phyloP scores from a whole-genome alignment of 345 rosid genomes.

The Eutrema yunnanense region DNA sequence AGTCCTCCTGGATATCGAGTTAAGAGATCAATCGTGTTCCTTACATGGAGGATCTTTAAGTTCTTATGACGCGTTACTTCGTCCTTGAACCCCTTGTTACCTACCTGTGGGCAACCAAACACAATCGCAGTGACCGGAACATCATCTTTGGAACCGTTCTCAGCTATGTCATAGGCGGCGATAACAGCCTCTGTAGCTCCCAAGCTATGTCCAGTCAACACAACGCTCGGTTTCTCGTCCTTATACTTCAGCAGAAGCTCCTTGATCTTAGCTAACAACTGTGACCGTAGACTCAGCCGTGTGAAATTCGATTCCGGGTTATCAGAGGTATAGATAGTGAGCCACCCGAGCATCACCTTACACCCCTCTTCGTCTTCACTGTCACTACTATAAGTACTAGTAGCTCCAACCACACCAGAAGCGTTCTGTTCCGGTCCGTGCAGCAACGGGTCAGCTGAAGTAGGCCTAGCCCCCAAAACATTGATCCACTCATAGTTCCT shows the following conservation, averaged over 20 bases:
- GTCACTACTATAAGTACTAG: constrained; percentile 24
- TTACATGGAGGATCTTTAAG: constrained; percentile 54
- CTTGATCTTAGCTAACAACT: constrained; percentile 46
- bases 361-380: constrained; percentile 49
- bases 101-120: constrained; percentile 76
- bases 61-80: constrained; percentile 39
- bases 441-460: constrained; percentile 48
- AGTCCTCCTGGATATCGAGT: constrained; percentile 64
- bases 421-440: background rate
- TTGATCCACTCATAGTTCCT: constrained; percentile 82
- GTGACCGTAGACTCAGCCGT: constrained; percentile 48
- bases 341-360: constrained; percentile 83
- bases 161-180: constrained; percentile 61
- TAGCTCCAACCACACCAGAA: background rate
- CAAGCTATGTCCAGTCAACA: constrained; percentile 72
- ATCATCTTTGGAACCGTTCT: constrained; percentile 50
- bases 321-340: constrained; percentile 57
- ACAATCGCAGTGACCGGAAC: constrained; percentile 66
- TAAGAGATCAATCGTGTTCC: constrained; percentile 63
- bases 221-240: constrained; percentile 55
- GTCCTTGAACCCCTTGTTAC: constrained; percentile 55
- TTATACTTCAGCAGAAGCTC: constrained; percentile 43
- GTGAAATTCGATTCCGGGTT: constrained; percentile 63
- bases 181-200: constrained; percentile 74
- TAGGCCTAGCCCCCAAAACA: constrained; percentile 49